A percentile compares a stretch with the other conserved stretches of the same genome.
Evolutionary conservation across 2,329 filamentous ascomycete genomes (phyloP).

Genomic region (Microcera coccophila): DNA sequence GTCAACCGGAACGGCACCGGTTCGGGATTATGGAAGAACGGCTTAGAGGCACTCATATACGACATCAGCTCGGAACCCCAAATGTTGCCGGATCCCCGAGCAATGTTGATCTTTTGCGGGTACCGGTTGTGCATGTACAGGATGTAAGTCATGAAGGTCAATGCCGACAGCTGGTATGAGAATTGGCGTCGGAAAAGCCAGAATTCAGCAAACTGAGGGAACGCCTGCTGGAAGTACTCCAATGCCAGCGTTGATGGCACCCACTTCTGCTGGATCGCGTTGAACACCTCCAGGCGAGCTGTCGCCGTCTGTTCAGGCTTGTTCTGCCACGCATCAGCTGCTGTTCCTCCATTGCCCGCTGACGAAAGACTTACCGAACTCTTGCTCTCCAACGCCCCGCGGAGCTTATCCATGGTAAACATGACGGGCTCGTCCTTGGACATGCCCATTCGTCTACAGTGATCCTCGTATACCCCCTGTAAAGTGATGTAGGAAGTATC

Average conservation of each 20-base stretch:
- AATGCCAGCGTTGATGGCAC: constrained; percentile 78
- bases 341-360: neutral
- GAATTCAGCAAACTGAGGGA: constrained; percentile 87
- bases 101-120: constrained; percentile 92
- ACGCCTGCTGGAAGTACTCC: constrained; percentile 84
- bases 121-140: constrained; percentile 96
- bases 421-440: constrained; percentile 94
- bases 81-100: constrained; percentile 81
- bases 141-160: constrained; percentile 98
- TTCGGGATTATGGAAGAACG: constrained; percentile 92
- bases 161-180: constrained; percentile 87
- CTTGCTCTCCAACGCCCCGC: constrained; percentile 69
- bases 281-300: constrained; percentile 85
- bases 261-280: constrained; percentile 89
- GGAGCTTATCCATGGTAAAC: constrained; percentile 92
- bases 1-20: constrained; percentile 96
- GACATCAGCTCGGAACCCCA: constrained; percentile 96
- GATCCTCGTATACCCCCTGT: constrained; percentile 93
- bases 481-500: constrained; percentile 91
- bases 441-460: constrained; percentile 80
- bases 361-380: constrained; percentile 44
- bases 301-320: constrained; percentile 65
- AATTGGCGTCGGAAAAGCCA: constrained; percentile 98
- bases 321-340: constrained; percentile 53
- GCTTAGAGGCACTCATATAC: constrained; percentile 76